Base-by-base conservation (phyloP, 225 moss, liverwort and hornwort genomes). In the Climacium dendroides region DNA sequence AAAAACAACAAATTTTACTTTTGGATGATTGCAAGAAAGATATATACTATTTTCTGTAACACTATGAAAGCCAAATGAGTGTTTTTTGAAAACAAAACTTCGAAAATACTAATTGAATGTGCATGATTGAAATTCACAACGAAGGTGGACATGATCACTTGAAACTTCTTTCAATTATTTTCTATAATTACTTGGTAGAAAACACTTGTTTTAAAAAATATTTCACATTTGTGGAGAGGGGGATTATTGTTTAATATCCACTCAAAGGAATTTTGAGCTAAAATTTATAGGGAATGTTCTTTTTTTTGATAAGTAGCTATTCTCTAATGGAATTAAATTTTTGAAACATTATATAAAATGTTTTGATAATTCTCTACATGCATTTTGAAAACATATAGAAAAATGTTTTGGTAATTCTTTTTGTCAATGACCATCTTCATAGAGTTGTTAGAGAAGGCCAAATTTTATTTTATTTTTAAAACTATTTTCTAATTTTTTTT, bases 31-130 rank as follows among this genome's bases (percentile, higher is more conserved):
- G 14, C 6, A 39, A 0, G 48, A 39, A 37, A 13, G 7, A 69
- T 39, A 0, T 7, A 2, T 67, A 6, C 39, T 24, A 24, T 23
- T 39, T 32, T 24, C 0, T 0, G 2, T 24, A 1, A 69, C 2
- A 39, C 39, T 1, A 39, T 39, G 24, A 13, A 14, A 39, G 1
- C 0, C 1, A 37, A 23, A 0, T 37, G 11, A 23, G 4, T 39
- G 14, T 24, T 69, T 39, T 39, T 24, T 0, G 0, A 22, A 37
- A 67, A 24, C 13, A 39, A n/a, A n/a, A 39, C 24, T 67, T 37
- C 24, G 69, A 39, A 2, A 24, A 69, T 24, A 24, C 1, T 39
- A 2, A 69, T 69, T 7, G 7, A 69, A 14, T 69, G 9, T 28
- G n/a, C n/a, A n/a, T n/a, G 45, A 2, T 28, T 45, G 10, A 28